These are phyloP conservation scores for Leccinum huronense DNA, from an alignment of 1,284 basidiomycete species.

Conservation along the genomic window DNA sequence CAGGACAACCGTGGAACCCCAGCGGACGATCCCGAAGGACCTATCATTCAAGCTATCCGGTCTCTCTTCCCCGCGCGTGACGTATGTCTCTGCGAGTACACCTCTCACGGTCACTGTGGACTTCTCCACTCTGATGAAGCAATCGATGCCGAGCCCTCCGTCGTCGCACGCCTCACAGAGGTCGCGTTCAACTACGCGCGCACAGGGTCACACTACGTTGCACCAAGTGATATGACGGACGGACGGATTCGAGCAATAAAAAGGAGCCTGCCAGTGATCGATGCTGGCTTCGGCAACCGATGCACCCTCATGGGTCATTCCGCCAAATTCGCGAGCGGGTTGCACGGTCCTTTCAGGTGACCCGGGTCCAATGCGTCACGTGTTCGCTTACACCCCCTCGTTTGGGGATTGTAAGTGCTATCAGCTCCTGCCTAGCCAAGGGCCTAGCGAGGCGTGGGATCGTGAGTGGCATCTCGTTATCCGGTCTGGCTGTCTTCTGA, in stretches of 20 bases:
- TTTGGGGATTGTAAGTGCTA: slow-evolving; percentile 98
- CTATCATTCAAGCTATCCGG: slow-evolving; percentile 90
- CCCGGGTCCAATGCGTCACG: slow-evolving; percentile 21
- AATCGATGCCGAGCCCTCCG: slow-evolving; percentile 77
- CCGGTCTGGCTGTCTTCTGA: not conserved
- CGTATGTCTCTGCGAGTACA: slow-evolving; percentile 99
- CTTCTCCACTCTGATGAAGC: slow-evolving; percentile 72
- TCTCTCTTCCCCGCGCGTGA: slow-evolving; percentile 80
- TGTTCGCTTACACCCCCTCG: slow-evolving; percentile 65
- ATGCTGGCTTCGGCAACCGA: slow-evolving; percentile 79
- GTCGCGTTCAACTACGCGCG: slow-evolving; percentile 92
- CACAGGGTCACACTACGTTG: slow-evolving; percentile 96
- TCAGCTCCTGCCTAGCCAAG: slow-evolving; percentile 88
- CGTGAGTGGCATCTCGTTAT: slow-evolving; percentile 45
- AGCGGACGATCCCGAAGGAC: slow-evolving; percentile 88
- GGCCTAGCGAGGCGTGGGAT: slow-evolving; percentile 94
- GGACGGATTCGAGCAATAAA: slow-evolving; percentile 92
- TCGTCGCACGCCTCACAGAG: slow-evolving; percentile 76
- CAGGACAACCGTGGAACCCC: slow-evolving; percentile 83
- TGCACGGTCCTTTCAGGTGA: slow-evolving; percentile 97
- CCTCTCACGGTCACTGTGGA: slow-evolving; percentile 97
- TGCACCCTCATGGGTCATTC: slow-evolving; percentile 96
- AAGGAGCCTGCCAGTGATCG: slow-evolving; percentile 62
- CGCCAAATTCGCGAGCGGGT: slow-evolving; percentile 95
- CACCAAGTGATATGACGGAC: slow-evolving; percentile 99